Conservation (phyloP, 345 rosid genomes). For the Aurinia saxatilis region DNA sequence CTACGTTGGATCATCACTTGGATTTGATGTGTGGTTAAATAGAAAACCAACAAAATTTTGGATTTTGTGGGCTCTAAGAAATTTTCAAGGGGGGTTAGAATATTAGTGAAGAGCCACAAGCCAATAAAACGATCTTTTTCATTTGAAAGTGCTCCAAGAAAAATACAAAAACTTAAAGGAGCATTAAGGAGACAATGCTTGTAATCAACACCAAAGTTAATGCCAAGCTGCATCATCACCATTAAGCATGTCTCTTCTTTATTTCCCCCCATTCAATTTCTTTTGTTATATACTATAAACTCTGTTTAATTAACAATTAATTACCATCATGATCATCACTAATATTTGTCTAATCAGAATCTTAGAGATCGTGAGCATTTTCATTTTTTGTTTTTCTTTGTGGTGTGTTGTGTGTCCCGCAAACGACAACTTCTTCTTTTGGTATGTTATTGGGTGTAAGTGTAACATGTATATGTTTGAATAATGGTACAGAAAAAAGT, state of each 20-base stretch:
- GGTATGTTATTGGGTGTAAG: not conserved
- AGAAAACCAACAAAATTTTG: constrained; percentile 2
- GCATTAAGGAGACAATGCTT: constrained; percentile 31
- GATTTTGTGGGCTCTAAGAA: constrained; percentile 21
- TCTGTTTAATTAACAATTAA: constrained; percentile 8
- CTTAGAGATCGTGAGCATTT: constrained; percentile 23
- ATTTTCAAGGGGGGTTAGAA: not conserved
- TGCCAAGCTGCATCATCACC: constrained; percentile 36
- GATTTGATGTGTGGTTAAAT: constrained; percentile 9
- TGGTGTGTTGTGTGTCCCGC: not conserved
- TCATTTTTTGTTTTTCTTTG: not conserved
- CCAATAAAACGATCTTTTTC: constrained; percentile 13
- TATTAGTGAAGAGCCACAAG: constrained; percentile 18
- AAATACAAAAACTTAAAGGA: constrained; percentile 21
- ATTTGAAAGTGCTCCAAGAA: constrained; percentile 11
- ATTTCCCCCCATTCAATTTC: not conserved
- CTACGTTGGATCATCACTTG: constrained; percentile 7
- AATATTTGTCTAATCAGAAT: constrained; percentile 10
- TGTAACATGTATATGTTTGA: not conserved
- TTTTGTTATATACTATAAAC: not conserved
- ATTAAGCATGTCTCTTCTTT: constrained; percentile 30
- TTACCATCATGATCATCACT: constrained; percentile 14
- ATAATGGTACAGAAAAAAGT: too few species aligned
- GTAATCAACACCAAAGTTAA: constrained; percentile 24
- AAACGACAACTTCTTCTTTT: constrained; percentile 13